Percentiles rank a stretch among this genome's conserved stretches.
phyloP scores from a whole-genome alignment of 495 filamentous ascomycete genomes.

The Parathielavia appendiculata region DNA sequence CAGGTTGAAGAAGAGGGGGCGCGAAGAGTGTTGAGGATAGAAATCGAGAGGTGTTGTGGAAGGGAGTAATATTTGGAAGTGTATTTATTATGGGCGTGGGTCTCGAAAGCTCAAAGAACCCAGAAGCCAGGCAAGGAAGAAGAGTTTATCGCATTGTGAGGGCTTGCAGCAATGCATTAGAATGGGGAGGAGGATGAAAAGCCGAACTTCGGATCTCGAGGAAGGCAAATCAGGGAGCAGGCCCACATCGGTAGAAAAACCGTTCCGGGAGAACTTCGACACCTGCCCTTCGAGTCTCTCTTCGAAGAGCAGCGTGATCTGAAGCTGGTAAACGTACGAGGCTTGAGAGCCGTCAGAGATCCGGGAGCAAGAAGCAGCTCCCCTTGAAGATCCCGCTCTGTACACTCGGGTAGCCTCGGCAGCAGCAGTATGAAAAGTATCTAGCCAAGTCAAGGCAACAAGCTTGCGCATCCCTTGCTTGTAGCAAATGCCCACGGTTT shows the following conservation, averaged over 20 bases:
- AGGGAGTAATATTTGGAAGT: background rate
- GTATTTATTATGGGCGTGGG: background rate
- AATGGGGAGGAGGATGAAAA: background rate
- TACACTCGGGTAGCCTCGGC: too few species aligned
- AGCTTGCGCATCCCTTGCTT: background rate
- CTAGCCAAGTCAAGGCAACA: background rate
- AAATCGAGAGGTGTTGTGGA: background rate
- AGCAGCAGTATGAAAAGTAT: background rate
- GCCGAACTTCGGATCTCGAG: background rate
- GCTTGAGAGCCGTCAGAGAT: too few species aligned
- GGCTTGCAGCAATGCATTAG: background rate
- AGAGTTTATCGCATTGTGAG: background rate
- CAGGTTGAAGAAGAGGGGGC: background rate
- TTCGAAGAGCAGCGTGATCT: background rate
- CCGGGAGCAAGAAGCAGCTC: too few species aligned
- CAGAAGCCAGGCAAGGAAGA: background rate
- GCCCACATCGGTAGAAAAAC: background rate
- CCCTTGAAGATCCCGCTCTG: background rate
- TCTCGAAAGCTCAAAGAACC: background rate
- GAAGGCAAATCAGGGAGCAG: background rate
- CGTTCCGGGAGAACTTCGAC: background rate
- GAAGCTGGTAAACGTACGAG: background rate
- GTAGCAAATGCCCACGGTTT: background rate
- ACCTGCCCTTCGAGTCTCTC: background rate
- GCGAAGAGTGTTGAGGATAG: background rate